Evolutionary conservation across 371 early-diverging fungal genomes (phyloP).

Genomic region (Rhizopus delemar): DNA sequence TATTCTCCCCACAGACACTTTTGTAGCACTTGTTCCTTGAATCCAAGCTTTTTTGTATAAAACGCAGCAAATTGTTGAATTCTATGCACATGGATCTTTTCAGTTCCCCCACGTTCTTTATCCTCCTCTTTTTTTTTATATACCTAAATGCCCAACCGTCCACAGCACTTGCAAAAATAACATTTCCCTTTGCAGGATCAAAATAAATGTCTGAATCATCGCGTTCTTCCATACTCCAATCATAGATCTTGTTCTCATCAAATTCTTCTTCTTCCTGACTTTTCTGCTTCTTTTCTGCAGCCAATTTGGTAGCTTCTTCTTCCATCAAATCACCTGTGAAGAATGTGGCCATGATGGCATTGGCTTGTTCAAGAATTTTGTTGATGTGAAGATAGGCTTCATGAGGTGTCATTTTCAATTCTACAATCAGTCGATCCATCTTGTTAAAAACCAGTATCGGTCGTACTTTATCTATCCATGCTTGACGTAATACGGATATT

Average conservation of each 20-base stretch:
- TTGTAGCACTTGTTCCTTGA: slow-evolving; percentile 74
- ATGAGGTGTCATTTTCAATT: slow-evolving; percentile 85
- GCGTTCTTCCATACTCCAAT: slow-evolving; percentile 85
- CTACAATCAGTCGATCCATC: slow-evolving; percentile 95
- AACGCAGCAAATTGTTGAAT: slow-evolving; percentile 89
- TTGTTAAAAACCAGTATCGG: slow-evolving; percentile 98
- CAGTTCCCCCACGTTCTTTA: background rate
- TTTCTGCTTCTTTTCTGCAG: slow-evolving; percentile 41
- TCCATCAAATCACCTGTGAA: slow-evolving; percentile 87
- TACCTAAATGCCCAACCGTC: slow-evolving; percentile 98
- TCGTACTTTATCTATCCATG: slow-evolving; percentile 86
- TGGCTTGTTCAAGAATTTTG: slow-evolving; percentile 93
- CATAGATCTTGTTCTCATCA: slow-evolving; percentile 49
- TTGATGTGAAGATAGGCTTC: slow-evolving; percentile 92
- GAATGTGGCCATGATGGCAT: slow-evolving; percentile 93
- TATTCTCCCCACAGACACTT: slow-evolving; percentile 95
- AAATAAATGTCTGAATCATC: slow-evolving; percentile 95
- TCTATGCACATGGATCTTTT: slow-evolving; percentile 34
- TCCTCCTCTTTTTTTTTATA: background rate
- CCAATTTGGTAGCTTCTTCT: slow-evolving; percentile 78
- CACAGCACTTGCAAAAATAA: slow-evolving; percentile 91
- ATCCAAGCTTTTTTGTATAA: slow-evolving; percentile 87
- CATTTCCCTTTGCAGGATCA: slow-evolving; percentile 93
- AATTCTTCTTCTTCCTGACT: slow-evolving; percentile 45
- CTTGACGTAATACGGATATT: slow-evolving; percentile 92